Conservation (phyloP, 345 rosid species). For the Cochlearia excelsa region DNA sequence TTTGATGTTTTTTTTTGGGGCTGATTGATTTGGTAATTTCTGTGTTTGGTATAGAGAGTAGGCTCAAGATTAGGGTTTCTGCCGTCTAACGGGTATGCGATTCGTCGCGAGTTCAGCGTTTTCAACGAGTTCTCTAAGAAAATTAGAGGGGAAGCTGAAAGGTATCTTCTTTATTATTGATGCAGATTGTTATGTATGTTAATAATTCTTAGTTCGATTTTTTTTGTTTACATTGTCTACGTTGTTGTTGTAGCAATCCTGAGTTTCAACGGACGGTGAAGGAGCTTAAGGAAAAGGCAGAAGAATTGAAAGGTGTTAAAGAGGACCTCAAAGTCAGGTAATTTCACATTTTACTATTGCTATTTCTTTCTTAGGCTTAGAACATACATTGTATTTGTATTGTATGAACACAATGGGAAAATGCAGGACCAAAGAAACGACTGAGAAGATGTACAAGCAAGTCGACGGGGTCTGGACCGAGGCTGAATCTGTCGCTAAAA, state of each 20-base stretch:
- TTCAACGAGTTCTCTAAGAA: slow-evolving; percentile 75
- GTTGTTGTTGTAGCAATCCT: slow-evolving; percentile 50
- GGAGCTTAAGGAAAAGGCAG: slow-evolving; percentile 72
- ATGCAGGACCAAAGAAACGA: slow-evolving; percentile 90
- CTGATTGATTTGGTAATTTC: slow-evolving; percentile 14
- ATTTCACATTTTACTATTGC: slow-evolving; percentile 20
- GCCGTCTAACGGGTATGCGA: slow-evolving; percentile 36
- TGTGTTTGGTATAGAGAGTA: slow-evolving; percentile 41
- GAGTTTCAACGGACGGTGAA: slow-evolving; percentile 74
- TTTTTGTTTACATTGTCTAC: background rate
- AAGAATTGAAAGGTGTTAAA: slow-evolving; percentile 63
- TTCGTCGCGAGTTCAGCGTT: slow-evolving; percentile 61
- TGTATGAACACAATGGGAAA: slow-evolving; percentile 38
- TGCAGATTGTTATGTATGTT: background rate
- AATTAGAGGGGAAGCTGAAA: slow-evolving; percentile 66
- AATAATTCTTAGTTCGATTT: background rate
- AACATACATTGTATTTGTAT: slow-evolving; percentile 46
- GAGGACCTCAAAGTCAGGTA: slow-evolving; percentile 76
- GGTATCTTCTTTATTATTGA: slow-evolving; percentile 1
- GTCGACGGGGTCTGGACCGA: slow-evolving; percentile 88
- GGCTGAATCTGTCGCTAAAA: slow-evolving; percentile 85
- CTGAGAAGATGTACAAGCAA: slow-evolving; percentile 82
- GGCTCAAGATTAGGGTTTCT: slow-evolving; percentile 41
- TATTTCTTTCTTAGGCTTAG: slow-evolving; percentile 13
- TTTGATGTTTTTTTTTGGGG: background rate